These are phyloP conservation scores for Trichoderma endophyticum DNA, from an alignment of 2,329 filamentous ascomycete genomes.

Conservation along the genomic window DNA sequence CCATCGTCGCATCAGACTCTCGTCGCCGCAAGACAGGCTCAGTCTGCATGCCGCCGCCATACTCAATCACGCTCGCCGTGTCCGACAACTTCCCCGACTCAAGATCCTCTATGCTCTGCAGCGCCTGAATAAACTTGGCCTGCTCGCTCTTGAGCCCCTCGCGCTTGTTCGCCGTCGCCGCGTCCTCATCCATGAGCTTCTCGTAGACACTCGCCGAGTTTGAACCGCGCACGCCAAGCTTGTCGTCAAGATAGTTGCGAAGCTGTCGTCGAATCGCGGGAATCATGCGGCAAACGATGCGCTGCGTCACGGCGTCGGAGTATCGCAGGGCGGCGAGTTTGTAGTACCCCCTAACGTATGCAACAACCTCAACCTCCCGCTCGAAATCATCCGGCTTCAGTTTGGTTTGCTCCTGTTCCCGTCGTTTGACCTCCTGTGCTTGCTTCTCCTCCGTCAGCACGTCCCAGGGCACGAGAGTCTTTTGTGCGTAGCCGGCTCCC, in stretches of 20 bases:
- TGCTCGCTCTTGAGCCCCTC: constrained; percentile 42
- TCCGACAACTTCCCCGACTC: constrained; percentile 33
- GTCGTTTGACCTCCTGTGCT: constrained; percentile 40
- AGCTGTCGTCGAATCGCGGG: constrained; percentile 42
- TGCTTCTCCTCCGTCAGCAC: constrained; percentile 49
- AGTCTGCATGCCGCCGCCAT: not conserved
- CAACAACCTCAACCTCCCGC: constrained; percentile 58
- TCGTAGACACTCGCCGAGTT: constrained; percentile 34
- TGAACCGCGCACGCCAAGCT: constrained; percentile 40
- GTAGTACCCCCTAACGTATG: constrained; percentile 67
- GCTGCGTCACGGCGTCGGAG: constrained; percentile 52
- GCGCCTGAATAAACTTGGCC: constrained; percentile 46
- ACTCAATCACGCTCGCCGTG: not conserved
- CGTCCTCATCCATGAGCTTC: constrained; percentile 49
- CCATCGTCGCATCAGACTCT: constrained; percentile 17
- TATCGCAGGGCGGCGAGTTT: constrained; percentile 63
- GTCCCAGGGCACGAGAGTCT: constrained; percentile 39
- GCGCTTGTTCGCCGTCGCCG: constrained; percentile 39
- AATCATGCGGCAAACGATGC: constrained; percentile 48
- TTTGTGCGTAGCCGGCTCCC: constrained; percentile 32
- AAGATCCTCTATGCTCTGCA: constrained; percentile 44
- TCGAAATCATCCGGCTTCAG: constrained; percentile 58
- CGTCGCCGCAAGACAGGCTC: not conserved
- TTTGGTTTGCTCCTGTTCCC: constrained; percentile 42
- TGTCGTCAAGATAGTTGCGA: constrained; percentile 41